Conservation (phyloP, 2,329 filamentous ascomycete species). For the Dryadomyces sulphureus region DNA sequence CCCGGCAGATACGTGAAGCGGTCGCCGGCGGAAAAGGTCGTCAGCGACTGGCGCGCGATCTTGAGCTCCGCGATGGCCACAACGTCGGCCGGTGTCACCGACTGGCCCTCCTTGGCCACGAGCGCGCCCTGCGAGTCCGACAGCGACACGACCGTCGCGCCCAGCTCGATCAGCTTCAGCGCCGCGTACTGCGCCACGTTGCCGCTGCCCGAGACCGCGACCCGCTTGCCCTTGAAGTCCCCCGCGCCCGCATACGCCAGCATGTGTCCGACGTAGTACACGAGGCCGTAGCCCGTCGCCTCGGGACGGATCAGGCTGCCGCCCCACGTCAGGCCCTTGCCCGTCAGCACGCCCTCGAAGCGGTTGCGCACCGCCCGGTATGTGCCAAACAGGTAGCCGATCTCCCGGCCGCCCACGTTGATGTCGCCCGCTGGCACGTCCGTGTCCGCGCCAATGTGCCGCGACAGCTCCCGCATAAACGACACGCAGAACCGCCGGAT, state of each 20-base stretch:
- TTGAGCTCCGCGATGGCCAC: conserved; percentile 70
- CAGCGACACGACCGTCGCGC: conserved; percentile 79
- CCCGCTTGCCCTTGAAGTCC: conserved; percentile 77
- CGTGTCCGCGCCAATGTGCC: conserved; percentile 91
- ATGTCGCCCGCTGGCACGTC: conserved; percentile 97
- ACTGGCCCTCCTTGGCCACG: conserved; percentile 50
- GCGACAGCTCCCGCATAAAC: conserved; percentile 92
- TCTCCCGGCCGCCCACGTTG: conserved; percentile 80
- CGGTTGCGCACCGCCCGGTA: conserved; percentile 80
- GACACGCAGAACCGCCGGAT: conserved; percentile 92
- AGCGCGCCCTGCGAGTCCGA: conserved; percentile 84
- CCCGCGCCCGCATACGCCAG: conserved; percentile 81
- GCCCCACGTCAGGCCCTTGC: conserved; percentile 89
- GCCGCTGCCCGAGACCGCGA: conserved; percentile 90
- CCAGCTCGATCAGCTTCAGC: conserved; percentile 91
- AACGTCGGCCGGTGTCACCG: conserved; percentile 69
- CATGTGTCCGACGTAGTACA: conserved; percentile 97
- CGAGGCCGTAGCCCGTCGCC: conserved; percentile 89
- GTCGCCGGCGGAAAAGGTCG: conserved; percentile 46
- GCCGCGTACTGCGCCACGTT: conserved; percentile 98
- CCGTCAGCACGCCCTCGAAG: conserved; percentile 93
- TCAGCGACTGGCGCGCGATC: conserved; percentile 70
- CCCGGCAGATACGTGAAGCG: conserved; percentile 79
- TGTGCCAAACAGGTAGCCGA: conserved; percentile 88
- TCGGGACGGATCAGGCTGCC: conserved; percentile 84